Evolutionary conservation across 2,329 filamentous ascomycete species (phyloP).

Genomic region (Stemphylium beticola): DNA sequence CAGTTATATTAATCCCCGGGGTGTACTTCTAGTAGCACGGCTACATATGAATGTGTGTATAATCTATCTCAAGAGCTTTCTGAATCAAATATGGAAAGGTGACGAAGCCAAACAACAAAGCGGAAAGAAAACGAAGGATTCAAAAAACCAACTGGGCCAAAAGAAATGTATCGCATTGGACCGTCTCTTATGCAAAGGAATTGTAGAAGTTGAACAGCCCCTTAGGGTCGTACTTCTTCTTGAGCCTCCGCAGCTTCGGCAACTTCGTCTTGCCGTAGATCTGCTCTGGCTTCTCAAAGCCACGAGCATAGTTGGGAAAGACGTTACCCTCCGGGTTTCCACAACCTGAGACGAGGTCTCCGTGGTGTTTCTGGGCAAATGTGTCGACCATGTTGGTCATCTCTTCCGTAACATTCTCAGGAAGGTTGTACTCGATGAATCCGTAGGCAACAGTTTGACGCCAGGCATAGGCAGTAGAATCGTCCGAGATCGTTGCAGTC

Average conservation of each 20-base stretch:
- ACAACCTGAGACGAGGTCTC: background rate
- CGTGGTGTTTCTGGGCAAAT: background rate
- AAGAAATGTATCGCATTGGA: too few relatives aligned
- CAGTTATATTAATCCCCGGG: too few relatives aligned
- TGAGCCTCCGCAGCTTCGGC: conserved; percentile 35
- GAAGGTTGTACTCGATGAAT: conserved; percentile 18
- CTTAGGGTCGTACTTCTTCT: conserved; percentile 40
- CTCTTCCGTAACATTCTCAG: background rate
- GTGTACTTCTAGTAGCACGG: too few relatives aligned
- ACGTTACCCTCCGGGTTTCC: conserved; percentile 13
- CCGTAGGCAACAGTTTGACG: conserved; percentile 16
- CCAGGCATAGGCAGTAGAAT: conserved; percentile 35
- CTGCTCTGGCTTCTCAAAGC: conserved; percentile 29
- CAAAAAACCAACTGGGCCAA: too few relatives aligned
- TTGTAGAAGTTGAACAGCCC: background rate
- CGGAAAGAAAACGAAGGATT: too few relatives aligned
- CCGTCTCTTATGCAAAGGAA: background rate
- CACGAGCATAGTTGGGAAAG: conserved; percentile 42
- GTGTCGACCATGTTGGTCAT: background rate
- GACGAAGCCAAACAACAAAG: too few relatives aligned
- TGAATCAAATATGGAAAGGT: too few relatives aligned
- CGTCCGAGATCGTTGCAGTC: conserved; percentile 1
- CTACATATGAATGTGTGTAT: too few relatives aligned
- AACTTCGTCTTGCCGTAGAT: conserved; percentile 42
- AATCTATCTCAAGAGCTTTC: too few relatives aligned